These are phyloP conservation scores for Neurospora sp. DNA, from an alignment of 2,329 filamentous ascomycete species.

Conservation along the genomic window DNA sequence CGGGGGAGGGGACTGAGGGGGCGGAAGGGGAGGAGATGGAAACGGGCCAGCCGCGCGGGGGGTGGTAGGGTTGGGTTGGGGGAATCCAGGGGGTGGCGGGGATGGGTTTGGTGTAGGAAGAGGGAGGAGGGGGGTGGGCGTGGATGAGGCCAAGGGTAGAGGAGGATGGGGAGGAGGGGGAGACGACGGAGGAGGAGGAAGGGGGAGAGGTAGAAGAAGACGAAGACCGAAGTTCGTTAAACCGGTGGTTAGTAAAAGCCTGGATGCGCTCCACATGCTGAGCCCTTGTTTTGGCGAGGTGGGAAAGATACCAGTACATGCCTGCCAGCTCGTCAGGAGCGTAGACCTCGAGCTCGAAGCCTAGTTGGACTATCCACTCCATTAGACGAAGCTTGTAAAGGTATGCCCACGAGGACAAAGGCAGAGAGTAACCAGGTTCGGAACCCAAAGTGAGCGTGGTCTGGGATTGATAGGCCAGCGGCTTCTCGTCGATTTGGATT, in stretches of 20 bases:
- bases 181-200: too few species aligned
- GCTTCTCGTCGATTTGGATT: conserved; percentile 48
- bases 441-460: conserved; percentile 26
- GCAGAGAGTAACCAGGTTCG: conserved; percentile 54
- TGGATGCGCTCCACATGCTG: conserved; percentile 67
- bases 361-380: conserved; percentile 79
- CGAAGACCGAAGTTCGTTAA: conserved; percentile 22
- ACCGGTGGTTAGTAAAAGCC: conserved; percentile 44
- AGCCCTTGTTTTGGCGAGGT: conserved; percentile 58
- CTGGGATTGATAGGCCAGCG: conserved; percentile 37
- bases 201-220: neutral
- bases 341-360: conserved; percentile 90
- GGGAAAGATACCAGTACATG: conserved; percentile 87
- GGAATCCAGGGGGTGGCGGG: conserved; percentile 5
- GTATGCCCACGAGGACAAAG: conserved; percentile 81
- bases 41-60: neutral
- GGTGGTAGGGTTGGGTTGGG: neutral
- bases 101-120: conserved; percentile 9
- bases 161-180: neutral
- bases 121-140: neutral
- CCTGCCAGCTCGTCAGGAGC: conserved; percentile 71
- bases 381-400: conserved; percentile 84
- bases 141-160: neutral
- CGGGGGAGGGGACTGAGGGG: neutral
- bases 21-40: neutral